phyloP scores from a whole-genome alignment of 192 early-diverging fungal species.

The Rhizoclosmatium sp. region DNA sequence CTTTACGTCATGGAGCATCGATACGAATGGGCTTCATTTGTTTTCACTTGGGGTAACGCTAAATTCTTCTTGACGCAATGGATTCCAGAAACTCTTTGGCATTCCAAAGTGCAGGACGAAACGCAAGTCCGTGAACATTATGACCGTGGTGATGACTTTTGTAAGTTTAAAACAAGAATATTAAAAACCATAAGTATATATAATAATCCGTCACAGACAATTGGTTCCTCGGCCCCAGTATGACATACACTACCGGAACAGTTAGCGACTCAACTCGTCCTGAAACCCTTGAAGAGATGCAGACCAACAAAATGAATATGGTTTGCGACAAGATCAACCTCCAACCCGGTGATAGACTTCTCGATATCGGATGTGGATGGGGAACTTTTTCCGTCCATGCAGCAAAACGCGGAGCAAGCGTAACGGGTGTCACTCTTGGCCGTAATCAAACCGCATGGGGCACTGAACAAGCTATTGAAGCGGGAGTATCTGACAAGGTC shows the following conservation, averaged over 20 bases:
- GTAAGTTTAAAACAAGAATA: slow-evolving; percentile 79
- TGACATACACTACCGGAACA: slow-evolving; percentile 97
- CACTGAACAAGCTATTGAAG: slow-evolving; percentile 80
- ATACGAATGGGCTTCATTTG: slow-evolving; percentile 95
- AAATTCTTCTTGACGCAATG: slow-evolving; percentile 95
- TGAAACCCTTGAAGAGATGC: slow-evolving; percentile 93
- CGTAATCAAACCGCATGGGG: slow-evolving; percentile 92
- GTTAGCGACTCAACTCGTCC: slow-evolving; percentile 74
- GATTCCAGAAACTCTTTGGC: slow-evolving; percentile 97
- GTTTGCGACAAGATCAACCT: slow-evolving; percentile 87
- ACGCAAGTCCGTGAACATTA: slow-evolving; percentile 98
- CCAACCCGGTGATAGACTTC: slow-evolving; percentile 83
- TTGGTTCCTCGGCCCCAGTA: slow-evolving; percentile 77
- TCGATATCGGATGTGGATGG: slow-evolving; percentile 99
- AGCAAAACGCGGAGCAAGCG: slow-evolving; percentile 87
- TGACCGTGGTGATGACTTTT: slow-evolving; percentile 98
- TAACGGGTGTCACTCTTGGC: slow-evolving; percentile 93
- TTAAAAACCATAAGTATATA: background rate
- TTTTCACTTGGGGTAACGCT: slow-evolving; percentile 81
- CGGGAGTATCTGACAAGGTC: slow-evolving; percentile 81
- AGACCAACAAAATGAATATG: slow-evolving; percentile 93
- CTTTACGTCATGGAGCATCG: slow-evolving; percentile 88
- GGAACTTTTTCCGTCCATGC: slow-evolving; percentile 91
- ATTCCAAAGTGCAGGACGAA: slow-evolving; percentile 97
- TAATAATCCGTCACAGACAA: slow-evolving; percentile 1